phyloP scores from a whole-genome alignment of 2,329 filamentous ascomycete species.

The Ceratocystis cubensis region DNA sequence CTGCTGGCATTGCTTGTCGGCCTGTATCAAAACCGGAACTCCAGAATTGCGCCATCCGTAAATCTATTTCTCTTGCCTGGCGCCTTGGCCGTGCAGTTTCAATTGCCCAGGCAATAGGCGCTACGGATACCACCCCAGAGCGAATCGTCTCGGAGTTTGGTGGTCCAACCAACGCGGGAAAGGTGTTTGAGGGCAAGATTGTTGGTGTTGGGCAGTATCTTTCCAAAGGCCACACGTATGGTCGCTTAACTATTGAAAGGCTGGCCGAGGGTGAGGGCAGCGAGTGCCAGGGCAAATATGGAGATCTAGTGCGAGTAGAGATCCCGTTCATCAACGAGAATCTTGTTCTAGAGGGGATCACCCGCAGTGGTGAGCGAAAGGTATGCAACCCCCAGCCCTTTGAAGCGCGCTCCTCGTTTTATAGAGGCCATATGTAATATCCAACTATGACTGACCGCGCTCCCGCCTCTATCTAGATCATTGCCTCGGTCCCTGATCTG shows the following conservation, averaged over 20 bases:
- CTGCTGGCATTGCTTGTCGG: slow-evolving; percentile 28
- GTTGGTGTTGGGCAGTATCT: slow-evolving; percentile 18
- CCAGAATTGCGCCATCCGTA: slow-evolving; percentile 28
- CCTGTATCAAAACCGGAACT: slow-evolving; percentile 28
- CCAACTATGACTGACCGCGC: not conserved
- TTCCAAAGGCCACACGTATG: slow-evolving; percentile 25
- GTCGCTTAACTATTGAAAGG: slow-evolving; percentile 32
- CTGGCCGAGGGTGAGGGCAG: slow-evolving; percentile 30
- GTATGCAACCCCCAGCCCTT: slow-evolving; percentile 17
- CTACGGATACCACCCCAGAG: slow-evolving; percentile 32
- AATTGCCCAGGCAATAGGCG: slow-evolving; percentile 32
- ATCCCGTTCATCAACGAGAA: slow-evolving; percentile 49
- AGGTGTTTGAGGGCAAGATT: slow-evolving; percentile 27
- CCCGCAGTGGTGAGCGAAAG: slow-evolving; percentile 23
- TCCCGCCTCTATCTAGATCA: slow-evolving; percentile 20
- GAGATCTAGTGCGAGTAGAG: slow-evolving; percentile 26
- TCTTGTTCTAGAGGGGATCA: slow-evolving; percentile 31
- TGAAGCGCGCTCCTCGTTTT: not conserved
- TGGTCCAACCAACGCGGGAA: slow-evolving; percentile 24
- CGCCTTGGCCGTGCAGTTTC: slow-evolving; percentile 40
- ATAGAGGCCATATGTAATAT: not conserved
- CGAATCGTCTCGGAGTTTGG: slow-evolving; percentile 32
- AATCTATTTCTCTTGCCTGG: slow-evolving; percentile 31
- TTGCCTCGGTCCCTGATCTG: slow-evolving; percentile 33
- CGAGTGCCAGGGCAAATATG: slow-evolving; percentile 23